Base-by-base conservation (phyloP, 768 basidiomycete species). In the Suillus lakei region DNA sequence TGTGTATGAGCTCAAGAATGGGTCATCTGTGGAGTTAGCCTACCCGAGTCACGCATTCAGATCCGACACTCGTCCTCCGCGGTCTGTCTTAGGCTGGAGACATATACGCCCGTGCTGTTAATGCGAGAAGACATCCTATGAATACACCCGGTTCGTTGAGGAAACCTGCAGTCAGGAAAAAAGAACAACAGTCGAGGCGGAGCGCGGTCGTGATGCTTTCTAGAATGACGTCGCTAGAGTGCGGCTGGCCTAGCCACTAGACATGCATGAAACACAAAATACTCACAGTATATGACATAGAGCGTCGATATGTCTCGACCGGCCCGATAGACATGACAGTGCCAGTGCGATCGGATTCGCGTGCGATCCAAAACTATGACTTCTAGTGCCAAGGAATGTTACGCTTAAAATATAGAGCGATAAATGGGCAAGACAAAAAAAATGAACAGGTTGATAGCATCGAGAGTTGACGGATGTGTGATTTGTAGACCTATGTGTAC, bases 141-240 rank as follows among this genome's bases (percentile, higher is more conserved):
- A 18, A 28, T 18, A 58, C 56, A 38, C 39, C 18, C 21, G 58
- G 39, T 28, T 41, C 38, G 6, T 30, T 21, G 58, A 41, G 26
- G 58, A 59, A 59, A 28, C 58, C 58, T 28, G 39, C 39, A 18
- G 39, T 59, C 26, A 59, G 39, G 26, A 28, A 16, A 59, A 28
- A 30, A 59, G 18, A 9, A 58, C 60, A 10, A 76, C 28, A 4
- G 71, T 70, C 21, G 73, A 66, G 41, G 71, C 65, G 28, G 28
- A 73, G 60, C 23, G 70, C 66, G 44, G 67, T 64, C 30, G 73
- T 46, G 23, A 76, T 69, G 18, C 74, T 74, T 60, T 74, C 73
- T 3, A 62, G 63, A 36, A 73, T 65, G 23, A 76, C 73, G 61
- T 74, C 76, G 60, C 81, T 82, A n/a, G n/a, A n/a, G n/a, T n/a